These are phyloP conservation scores for Talaromyces albobiverticillius DNA, from an alignment of 2,329 filamentous ascomycete genomes.

Conservation along the genomic window DNA sequence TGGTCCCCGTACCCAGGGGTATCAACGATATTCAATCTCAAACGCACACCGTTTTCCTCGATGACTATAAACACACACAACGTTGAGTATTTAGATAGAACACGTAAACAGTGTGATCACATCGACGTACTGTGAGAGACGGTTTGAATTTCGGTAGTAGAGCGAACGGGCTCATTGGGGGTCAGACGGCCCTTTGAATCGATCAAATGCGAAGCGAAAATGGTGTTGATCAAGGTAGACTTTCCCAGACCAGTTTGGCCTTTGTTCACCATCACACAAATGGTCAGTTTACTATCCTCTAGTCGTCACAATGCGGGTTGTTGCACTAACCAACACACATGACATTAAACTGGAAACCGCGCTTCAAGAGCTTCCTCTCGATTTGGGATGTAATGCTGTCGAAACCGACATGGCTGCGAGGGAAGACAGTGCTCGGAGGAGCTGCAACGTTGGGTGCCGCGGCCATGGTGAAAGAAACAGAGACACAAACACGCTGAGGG, in stretches of 20 bases:
- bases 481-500: background rate
- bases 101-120: background rate
- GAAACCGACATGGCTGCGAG: constrained; percentile 98
- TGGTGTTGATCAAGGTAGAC: constrained; percentile 99
- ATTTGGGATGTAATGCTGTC: constrained; percentile 99
- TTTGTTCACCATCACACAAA: constrained; percentile 38
- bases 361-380: constrained; percentile 98
- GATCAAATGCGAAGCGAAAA: constrained; percentile 98
- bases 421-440: constrained; percentile 61
- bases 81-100: background rate
- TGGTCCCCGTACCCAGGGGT: constrained; percentile 97
- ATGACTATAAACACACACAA: constrained; percentile 58
- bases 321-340: constrained; percentile 89
- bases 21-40: constrained; percentile 97
- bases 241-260: constrained; percentile 98
- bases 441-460: constrained; percentile 54
- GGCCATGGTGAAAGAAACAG: constrained; percentile 58
- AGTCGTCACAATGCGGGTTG: background rate
- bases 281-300: background rate
- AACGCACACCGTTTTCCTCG: constrained; percentile 97
- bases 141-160: constrained; percentile 96
- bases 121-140: constrained; percentile 73
- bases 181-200: constrained; percentile 95
- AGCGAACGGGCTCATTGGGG: constrained; percentile 88
- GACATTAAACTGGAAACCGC: constrained; percentile 99